Evolutionary conservation across 1,139 yeast genomes (phyloP).

Genomic region (Debaryomycetaceae sp.): DNA sequence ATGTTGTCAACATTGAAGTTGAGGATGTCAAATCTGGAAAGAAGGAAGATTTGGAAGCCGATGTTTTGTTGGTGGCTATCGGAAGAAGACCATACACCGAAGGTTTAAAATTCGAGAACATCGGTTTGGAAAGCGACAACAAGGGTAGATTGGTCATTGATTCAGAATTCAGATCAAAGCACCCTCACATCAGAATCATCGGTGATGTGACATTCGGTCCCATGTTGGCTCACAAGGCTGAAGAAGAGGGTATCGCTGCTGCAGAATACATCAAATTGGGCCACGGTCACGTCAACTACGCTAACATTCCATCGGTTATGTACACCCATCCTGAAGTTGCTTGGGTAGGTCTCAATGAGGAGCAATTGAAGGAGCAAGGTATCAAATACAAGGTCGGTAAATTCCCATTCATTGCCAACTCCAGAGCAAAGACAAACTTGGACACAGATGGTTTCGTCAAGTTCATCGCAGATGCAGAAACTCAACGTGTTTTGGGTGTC

Average conservation of each 20-base stretch:
- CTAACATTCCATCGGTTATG: conserved; percentile 97
- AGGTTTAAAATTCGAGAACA: conserved; percentile 83
- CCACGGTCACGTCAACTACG: conserved; percentile 97
- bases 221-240: conserved; percentile 99
- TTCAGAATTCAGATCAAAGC: conserved; percentile 87
- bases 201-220: conserved; percentile 99
- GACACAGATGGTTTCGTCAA: conserved; percentile 98
- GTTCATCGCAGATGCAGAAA: conserved; percentile 93
- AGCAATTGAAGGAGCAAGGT: conserved; percentile 92
- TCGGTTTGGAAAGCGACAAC: conserved; percentile 88
- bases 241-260: conserved; percentile 99
- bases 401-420: conserved; percentile 98
- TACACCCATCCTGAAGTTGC: conserved; percentile 99
- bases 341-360: conserved; percentile 97
- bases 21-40: conserved; percentile 89
- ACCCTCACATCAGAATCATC: conserved; percentile 90
- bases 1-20: conserved; percentile 77
- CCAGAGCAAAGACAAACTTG: conserved; percentile 97
- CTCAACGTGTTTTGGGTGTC: conserved; percentile 93
- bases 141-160: conserved; percentile 93
- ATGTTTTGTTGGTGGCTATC: conserved; percentile 91
- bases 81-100: conserved; percentile 98
- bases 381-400: conserved; percentile 91
- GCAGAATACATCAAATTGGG: conserved; percentile 92
- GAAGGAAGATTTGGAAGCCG: conserved; percentile 78